Evolutionary conservation across 2,329 filamentous ascomycete species (phyloP).

Genomic region (Thielaviopsis euricoi): DNA sequence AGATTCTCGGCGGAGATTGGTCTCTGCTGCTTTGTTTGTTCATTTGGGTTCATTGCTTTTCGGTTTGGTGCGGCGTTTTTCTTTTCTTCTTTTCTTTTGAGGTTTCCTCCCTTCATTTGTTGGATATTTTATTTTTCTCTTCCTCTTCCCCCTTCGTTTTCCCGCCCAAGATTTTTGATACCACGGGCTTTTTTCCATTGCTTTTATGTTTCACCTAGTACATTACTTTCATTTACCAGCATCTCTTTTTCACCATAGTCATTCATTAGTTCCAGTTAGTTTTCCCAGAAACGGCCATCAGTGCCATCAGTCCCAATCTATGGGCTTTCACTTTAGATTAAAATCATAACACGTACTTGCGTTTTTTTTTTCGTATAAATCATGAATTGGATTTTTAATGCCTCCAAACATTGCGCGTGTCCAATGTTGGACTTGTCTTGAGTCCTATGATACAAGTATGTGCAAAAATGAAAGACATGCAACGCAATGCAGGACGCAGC

Average conservation of each 20-base stretch:
- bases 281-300: neutral
- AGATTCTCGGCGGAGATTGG: neutral
- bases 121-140: neutral
- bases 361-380: neutral
- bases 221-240: neutral
- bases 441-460: neutral
- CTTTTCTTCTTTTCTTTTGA: neutral
- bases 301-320: neutral
- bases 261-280: neutral
- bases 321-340: too few species aligned
- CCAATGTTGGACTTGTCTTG: constrained; percentile 12
- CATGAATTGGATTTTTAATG: neutral
- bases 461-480: neutral
- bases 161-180: neutral
- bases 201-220: neutral
- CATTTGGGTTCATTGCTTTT: neutral
- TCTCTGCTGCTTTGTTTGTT: neutral
- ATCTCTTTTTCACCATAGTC: neutral
- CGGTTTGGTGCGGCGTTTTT: neutral
- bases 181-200: neutral
- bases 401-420: constrained; percentile 1
- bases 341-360: neutral
- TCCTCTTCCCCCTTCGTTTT: neutral
- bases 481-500: neutral
- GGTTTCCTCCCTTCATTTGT: neutral